Percentiles rank a stretch among this genome's conserved stretches.
phyloP scores from a whole-genome alignment of 192 early-diverging fungal species.

The Linnemannia schmuckeri region DNA sequence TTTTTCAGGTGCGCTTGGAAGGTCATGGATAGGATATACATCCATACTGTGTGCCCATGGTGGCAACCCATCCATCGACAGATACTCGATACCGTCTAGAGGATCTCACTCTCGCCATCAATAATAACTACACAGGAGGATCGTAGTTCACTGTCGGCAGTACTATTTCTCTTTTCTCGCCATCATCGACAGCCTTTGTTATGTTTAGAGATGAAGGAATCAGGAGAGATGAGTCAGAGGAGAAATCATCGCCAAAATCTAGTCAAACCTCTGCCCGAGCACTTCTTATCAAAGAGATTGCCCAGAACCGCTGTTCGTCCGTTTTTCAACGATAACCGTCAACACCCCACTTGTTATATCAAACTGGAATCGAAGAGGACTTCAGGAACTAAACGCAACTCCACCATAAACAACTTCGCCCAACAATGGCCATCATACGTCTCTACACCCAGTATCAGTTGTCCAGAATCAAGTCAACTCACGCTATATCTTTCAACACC shows the following conservation, averaged over 20 bases:
- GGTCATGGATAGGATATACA: not conserved
- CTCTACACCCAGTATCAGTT: not conserved
- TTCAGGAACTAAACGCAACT: not conserved
- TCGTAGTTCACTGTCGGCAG: not conserved
- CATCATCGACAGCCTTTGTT: not conserved
- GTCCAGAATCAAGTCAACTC: not conserved
- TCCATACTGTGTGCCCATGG: not conserved
- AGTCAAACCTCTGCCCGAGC: not conserved
- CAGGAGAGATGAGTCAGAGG: not conserved
- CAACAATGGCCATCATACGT: not conserved
- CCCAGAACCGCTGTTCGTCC: not conserved
- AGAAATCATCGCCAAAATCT: not conserved
- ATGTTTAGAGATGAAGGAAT: not conserved
- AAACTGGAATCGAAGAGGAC: not conserved
- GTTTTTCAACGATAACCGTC: not conserved
- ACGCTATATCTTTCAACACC: slow-evolving; percentile 4
- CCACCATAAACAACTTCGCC: not conserved
- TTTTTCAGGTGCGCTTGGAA: slow-evolving; percentile 49
- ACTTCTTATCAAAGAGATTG: not conserved
- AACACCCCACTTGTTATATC: not conserved
- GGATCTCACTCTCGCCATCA: not conserved
- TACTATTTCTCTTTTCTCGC: not conserved
- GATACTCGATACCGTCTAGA: not conserved
- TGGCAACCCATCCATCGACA: slow-evolving; percentile 9
- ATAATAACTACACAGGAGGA: not conserved